Base-by-base conservation (phyloP, 192 early-diverging fungal species). In the Podila epigama region DNA sequence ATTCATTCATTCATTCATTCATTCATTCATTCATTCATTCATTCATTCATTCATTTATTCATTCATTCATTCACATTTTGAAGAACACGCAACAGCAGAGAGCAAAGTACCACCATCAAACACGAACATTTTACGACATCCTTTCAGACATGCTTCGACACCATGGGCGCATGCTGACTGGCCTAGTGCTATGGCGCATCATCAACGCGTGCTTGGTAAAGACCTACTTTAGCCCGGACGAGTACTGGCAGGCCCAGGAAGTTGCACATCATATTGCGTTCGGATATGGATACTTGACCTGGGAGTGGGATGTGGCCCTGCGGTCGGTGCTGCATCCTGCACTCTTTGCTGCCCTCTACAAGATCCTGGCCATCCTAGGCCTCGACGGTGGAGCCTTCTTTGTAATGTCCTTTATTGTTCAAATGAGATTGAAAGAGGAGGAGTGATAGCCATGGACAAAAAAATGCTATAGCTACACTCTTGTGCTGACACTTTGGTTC, bases 191-290 rank as follows among this genome's bases (percentile, higher is more conserved):
- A 15, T 93, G 92, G 70, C 85, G 94, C 7, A 48, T 83, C 37
- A 42, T 82, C 50, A 95, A 93, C 75, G 84, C 89, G 3, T 58
- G 84, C 33, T 48, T 86, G 16, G 83, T 89, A 32, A 42, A 62
- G n/a, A 97, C 96, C 20, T 98, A 86, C 61, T 93, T 93, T 63
- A 90, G 92, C 62, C 96, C 97, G 1, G 97, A 99, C 83, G 96
- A 99, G 80, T 97, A 94, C 83, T 99, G 96, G 96, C 97, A 99
- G 79, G 88, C 90, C 33, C 89, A 92, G 42, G 97, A 99, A 81
- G 92, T 99, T 16, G 96, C 91, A 2, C 95, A 98, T 80, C 72
- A 82, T 33, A 66, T 85, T n/a, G 88, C 92, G 2, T 97, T 97
- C 88, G 93, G 93, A 69, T 90, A 92, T 70, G 96, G 96, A 3